Evolutionary conservation across 768 basidiomycete species (phyloP).

Genomic region (Mycena polygramma): DNA sequence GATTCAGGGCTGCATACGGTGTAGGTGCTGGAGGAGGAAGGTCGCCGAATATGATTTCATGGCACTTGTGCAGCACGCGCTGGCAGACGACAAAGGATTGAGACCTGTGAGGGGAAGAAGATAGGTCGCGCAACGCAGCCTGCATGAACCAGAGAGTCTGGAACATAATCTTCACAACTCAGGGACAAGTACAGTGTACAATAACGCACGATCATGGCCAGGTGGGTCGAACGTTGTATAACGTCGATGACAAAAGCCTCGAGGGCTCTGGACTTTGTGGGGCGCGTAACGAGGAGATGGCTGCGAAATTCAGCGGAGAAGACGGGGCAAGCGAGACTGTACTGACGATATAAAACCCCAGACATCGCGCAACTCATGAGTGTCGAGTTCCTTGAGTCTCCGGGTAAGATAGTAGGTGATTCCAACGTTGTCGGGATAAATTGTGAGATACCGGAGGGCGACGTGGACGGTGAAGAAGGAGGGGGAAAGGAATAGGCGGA

Average conservation of each 20-base stretch:
- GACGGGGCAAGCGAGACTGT: conserved; percentile 23
- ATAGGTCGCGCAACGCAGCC: conserved; percentile 89
- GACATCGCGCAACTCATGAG: conserved; percentile 81
- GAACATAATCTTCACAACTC: conserved; percentile 28
- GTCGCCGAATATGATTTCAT: conserved; percentile 97
- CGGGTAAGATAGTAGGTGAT: conserved; percentile 92
- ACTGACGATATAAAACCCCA: conserved; percentile 91
- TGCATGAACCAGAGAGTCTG: conserved; percentile 99
- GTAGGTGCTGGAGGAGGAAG: conserved; percentile 73
- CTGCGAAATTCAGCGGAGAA: conserved; percentile 55
- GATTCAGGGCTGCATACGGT: conserved; percentile 74
- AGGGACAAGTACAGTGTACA: conserved; percentile 35
- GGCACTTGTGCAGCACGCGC: conserved; percentile 89
- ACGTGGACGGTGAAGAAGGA: conserved; percentile 95
- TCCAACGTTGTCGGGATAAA: conserved; percentile 89
- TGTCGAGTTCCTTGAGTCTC: conserved; percentile 76
- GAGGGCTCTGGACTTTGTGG: conserved; percentile 91
- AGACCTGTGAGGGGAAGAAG: conserved; percentile 68
- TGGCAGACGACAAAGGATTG: conserved; percentile 92
- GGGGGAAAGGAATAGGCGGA: conserved; percentile 92
- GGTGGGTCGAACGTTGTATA: conserved; percentile 92
- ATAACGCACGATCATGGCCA: conserved; percentile 90
- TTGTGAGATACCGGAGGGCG: conserved; percentile 87
- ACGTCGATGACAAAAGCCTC: conserved; percentile 94
- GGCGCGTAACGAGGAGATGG: conserved; percentile 93